A percentile compares a stretch with the other conserved stretches of the same genome.
phyloP scores from a whole-genome alignment of 1,284 basidiomycete genomes.

The Cryptococcus neoformans region DNA sequence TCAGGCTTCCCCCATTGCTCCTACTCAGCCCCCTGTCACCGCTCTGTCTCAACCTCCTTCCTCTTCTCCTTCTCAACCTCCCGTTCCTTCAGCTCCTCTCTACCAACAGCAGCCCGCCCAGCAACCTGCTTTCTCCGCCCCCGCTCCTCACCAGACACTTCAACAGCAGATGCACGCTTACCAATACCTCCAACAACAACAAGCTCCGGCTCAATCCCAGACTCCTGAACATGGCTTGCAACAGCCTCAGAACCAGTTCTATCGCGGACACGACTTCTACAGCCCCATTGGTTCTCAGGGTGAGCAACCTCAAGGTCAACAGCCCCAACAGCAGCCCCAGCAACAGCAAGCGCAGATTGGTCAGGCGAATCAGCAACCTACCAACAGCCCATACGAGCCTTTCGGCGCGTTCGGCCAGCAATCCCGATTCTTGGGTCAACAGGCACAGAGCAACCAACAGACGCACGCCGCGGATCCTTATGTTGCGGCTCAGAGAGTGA shows the following conservation, averaged over 20 bases:
- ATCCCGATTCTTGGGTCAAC: constrained; percentile 21
- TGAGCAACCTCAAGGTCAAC: constrained; percentile 13
- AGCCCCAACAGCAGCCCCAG: constrained; percentile 26
- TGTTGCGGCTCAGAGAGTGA: constrained; percentile 25
- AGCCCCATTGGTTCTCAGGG: constrained; percentile 25
- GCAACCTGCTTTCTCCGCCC: constrained; percentile 21
- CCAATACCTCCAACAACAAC: constrained; percentile 31
- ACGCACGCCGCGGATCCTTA: constrained; percentile 26
- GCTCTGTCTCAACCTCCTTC: constrained; percentile 15
- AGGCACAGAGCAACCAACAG: constrained; percentile 16
- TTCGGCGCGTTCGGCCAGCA: constrained; percentile 21
- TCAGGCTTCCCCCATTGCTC: constrained; percentile 11
- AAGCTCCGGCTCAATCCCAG: constrained; percentile 17
- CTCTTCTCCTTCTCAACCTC: constrained; percentile 9
- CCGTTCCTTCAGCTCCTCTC: constrained; percentile 1
- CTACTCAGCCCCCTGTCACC: constrained; percentile 16
- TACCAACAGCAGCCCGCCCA: constrained; percentile 16
- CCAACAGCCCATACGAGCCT: constrained; percentile 18
- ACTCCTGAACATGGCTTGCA: constrained; percentile 19
- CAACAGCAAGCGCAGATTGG: constrained; percentile 27
- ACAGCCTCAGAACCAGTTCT: constrained; percentile 27
- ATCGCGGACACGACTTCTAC: constrained; percentile 38
- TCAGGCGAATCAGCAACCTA: constrained; percentile 20
- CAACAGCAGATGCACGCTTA: constrained; percentile 43
- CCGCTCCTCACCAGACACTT: constrained; percentile 33